These are phyloP conservation scores for Hymenoscyphus albidus DNA, from an alignment of 2,329 filamentous ascomycete genomes.

Conservation along the genomic window DNA sequence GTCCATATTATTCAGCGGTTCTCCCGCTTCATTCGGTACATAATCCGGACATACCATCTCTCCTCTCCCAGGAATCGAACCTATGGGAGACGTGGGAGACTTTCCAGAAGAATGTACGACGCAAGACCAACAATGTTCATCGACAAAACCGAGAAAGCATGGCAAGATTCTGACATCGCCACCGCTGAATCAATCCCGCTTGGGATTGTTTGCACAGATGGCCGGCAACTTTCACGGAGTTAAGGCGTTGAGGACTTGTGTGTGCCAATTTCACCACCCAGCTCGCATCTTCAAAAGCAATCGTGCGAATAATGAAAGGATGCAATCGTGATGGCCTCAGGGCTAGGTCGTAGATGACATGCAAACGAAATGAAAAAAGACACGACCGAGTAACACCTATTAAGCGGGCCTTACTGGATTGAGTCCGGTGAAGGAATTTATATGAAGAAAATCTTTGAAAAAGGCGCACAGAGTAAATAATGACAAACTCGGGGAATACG, in stretches of 20 bases:
- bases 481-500: not conserved
- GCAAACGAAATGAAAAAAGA: not conserved
- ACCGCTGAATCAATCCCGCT: not conserved
- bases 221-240: not conserved
- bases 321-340: not conserved
- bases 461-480: not conserved
- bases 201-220: not conserved
- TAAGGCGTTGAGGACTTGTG: not conserved
- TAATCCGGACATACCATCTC: not conserved
- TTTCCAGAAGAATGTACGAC: not conserved
- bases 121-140: not conserved
- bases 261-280: not conserved
- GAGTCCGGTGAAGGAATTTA: not conserved
- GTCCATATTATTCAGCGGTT: slow-evolving; percentile 3
- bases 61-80: not conserved
- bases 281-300: not conserved
- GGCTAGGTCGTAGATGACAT: not conserved
- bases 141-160: not conserved
- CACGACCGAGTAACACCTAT: not conserved
- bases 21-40: slow-evolving; percentile 3
- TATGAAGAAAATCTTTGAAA: not conserved
- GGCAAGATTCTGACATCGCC: not conserved
- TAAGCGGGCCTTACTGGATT: not conserved
- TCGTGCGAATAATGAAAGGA: not conserved
- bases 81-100: not conserved